Evolutionary conservation across 805 yeast species (phyloP), one percentile per base, ranked within the genome.

Genomic region (Candida morakotiae): DNA sequence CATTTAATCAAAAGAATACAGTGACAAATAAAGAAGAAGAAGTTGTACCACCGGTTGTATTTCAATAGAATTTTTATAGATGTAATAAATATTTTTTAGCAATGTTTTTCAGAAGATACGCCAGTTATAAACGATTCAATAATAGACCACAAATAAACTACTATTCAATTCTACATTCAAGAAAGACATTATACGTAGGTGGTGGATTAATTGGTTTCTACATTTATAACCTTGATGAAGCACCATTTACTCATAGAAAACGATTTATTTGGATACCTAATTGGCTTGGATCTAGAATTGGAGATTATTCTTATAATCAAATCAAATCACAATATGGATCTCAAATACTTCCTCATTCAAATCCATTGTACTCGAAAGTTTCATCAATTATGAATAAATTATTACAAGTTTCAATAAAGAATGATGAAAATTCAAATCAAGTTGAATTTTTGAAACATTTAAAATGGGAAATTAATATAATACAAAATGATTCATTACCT

Each of bases 401-500:
- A 16, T 73, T 91, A 8, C 60, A 67, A 8, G 77, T 80, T 6
- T 82, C 87, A 0, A 58, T 71, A 23, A 58, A 64, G 21, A 58
- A 58, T 36, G 31, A 33, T 16, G 36, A 29, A 17, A 31, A 33
- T 13, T 16, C 24, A 5, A 71, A 57, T 44, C 59, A 55, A 13
- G 43, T 41, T 4, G 69, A 65, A 59, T 70, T 51, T 51, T 57
- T 56, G 56, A 62, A 55, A 49, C 53, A 45, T 56, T 65, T 47
- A 45, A 69, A 81, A 28, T 93, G 98, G 98, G 67, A 75, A 45
- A 77, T 93, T 20, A 87, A 87, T 54, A 84, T 93, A 16, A 51
- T 67, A 31, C 49, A 54, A 30, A 81, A 87, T 15, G 75, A 82
- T 44, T 60, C 61, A 23, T 71, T 71, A n/a, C 89, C 95, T 11